Evolutionary conservation across 331 rosid species (phyloP).

Genomic region (Malus hybrid): DNA sequence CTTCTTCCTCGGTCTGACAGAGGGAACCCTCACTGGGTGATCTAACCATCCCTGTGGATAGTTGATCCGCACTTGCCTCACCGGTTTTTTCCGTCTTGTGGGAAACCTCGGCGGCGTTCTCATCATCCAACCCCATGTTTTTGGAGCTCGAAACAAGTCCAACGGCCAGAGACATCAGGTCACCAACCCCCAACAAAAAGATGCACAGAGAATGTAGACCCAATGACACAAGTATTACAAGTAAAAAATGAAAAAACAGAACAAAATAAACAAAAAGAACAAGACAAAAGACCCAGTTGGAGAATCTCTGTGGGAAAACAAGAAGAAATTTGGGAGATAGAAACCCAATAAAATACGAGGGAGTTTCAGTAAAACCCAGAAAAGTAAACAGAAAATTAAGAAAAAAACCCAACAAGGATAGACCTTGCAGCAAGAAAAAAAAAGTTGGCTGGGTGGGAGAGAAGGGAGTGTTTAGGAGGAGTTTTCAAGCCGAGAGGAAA

Average conservation of each 20-base stretch:
- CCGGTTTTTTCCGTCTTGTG: constrained; percentile 22
- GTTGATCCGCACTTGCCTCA: constrained; percentile 32
- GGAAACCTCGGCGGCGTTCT: constrained; percentile 19
- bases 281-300: constrained; percentile 33
- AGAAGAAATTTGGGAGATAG: constrained; percentile 11
- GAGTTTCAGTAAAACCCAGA: constrained; percentile 28
- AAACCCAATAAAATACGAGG: constrained; percentile 15
- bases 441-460: not conserved
- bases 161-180: constrained; percentile 48
- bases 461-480: constrained; percentile 14
- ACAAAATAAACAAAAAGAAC: constrained; percentile 3
- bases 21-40: constrained; percentile 53
- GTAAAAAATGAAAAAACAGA: not conserved
- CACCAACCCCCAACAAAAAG: constrained; percentile 21
- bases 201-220: constrained; percentile 15
- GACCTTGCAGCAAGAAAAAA: constrained; percentile 31
- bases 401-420: constrained; percentile 22
- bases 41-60: constrained; percentile 20
- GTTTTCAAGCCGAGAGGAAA: constrained; percentile 20
- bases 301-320: constrained; percentile 32
- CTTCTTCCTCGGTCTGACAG: constrained; percentile 70
- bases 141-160: constrained; percentile 34
- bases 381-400: constrained; percentile 22
- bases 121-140: constrained; percentile 80
- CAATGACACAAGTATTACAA: not conserved